Evolutionary conservation across 2,329 filamentous ascomycete species (phyloP).

Genomic region (Paracamarosporium sp.): DNA sequence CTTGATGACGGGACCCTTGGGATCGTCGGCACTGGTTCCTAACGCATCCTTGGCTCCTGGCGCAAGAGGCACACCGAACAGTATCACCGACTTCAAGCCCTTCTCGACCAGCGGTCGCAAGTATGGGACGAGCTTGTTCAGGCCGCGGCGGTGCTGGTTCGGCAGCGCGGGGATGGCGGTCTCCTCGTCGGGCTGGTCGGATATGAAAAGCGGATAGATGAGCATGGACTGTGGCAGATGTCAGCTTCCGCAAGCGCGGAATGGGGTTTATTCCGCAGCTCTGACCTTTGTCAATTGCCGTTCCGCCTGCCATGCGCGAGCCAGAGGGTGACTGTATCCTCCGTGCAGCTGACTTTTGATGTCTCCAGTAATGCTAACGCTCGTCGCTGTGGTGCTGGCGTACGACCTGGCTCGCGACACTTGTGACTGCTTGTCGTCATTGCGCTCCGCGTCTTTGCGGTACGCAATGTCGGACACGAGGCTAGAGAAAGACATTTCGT

Average conservation of each 20-base stretch:
- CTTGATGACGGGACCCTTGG: slow-evolving; percentile 87
- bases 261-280: slow-evolving; percentile 3
- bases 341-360: slow-evolving; percentile 60
- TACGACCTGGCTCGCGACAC: slow-evolving; percentile 57
- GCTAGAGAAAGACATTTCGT: slow-evolving; percentile 59
- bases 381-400: slow-evolving; percentile 59
- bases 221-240: slow-evolving; percentile 79
- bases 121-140: slow-evolving; percentile 86
- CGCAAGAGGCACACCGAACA: slow-evolving; percentile 90
- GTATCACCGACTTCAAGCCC: slow-evolving; percentile 88
- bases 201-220: slow-evolving; percentile 96
- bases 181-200: slow-evolving; percentile 92
- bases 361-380: slow-evolving; percentile 59
- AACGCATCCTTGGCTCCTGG: slow-evolving; percentile 86
- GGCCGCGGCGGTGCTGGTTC: slow-evolving; percentile 84
- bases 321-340: slow-evolving; percentile 59
- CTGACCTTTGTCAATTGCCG: slow-evolving; percentile 58
- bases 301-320: slow-evolving; percentile 60
- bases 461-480: slow-evolving; percentile 60
- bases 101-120: slow-evolving; percentile 87
- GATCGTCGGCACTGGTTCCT: slow-evolving; percentile 91
- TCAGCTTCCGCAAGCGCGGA: slow-evolving; percentile 21
- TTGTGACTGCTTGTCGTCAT: slow-evolving; percentile 52
- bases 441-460: slow-evolving; percentile 49
- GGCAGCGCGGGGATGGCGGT: slow-evolving; percentile 88